A percentile compares a stretch with the other conserved stretches of the same genome.
phyloP scores from a whole-genome alignment of 1,284 basidiomycete species.

The Boletus hoseneyae region DNA sequence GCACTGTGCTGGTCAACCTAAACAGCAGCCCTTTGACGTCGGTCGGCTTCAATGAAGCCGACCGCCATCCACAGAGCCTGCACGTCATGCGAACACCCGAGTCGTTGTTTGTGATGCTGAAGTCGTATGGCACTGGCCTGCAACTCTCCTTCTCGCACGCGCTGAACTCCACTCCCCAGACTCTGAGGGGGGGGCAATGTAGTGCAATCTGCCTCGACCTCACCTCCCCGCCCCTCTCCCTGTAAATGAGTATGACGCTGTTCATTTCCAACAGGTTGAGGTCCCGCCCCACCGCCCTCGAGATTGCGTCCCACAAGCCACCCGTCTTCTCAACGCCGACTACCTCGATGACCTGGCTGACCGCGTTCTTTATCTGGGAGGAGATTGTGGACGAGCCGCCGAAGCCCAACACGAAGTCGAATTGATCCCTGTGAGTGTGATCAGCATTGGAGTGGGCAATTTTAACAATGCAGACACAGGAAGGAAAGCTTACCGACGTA shows the following conservation, averaged over 20 bases:
- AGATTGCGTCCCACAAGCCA: slow-evolving; percentile 3
- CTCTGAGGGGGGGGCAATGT: neutral
- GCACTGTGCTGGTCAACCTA: neutral
- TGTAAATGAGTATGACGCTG: neutral
- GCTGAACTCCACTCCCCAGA: slow-evolving; percentile 3
- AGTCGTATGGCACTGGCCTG: neutral
- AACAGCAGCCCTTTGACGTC: no score
- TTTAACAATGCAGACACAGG: no score
- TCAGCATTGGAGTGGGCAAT: no score
- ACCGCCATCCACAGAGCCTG: neutral
- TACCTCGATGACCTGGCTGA: neutral
- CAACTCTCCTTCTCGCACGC: slow-evolving; percentile 3
- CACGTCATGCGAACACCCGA: neutral
- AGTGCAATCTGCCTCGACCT: neutral
- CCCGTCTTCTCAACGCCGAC: neutral
- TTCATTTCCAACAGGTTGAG: neutral
- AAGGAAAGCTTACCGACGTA: neutral
- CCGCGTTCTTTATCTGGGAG: neutral
- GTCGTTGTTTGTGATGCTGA: neutral
- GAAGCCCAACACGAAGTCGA: slow-evolving; percentile 8
- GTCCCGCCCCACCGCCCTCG: neutral
- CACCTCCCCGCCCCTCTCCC: neutral
- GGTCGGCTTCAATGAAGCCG: no score
- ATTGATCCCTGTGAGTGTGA: neutral
- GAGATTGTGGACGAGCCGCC: neutral